Base-by-base conservation (phyloP, 805 yeast genomes). In the Yarrowia sp. region DNA sequence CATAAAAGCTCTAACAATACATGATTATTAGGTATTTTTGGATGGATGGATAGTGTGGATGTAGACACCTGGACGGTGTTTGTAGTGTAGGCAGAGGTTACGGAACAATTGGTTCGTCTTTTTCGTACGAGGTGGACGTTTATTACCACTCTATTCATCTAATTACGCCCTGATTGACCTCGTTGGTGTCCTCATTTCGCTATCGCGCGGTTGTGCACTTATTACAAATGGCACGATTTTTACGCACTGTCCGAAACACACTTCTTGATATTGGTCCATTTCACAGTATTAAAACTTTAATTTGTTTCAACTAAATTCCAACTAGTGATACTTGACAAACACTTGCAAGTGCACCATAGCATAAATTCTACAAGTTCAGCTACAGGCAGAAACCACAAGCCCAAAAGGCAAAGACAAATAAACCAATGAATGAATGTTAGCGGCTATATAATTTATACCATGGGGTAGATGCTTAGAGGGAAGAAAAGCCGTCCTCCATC, bases 401-500 rank as follows among this genome's bases (percentile, higher is more conserved):
- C n/a, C n/a, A n/a, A n/a, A n/a, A n/a, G n/a, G n/a, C n/a, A n/a
- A n/a, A n/a, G n/a, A n/a, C n/a, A n/a, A n/a, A n/a, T 27, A 9
- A 27, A 9, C 10, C 10, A 24, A 24, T 24, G 13, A 25, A 55
- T 18, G 32, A 38, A 55, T 38, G 61, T 39, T 29, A 55, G 61
- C 61, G 35, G 24, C 31, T 51, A 35, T 53, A 36, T 51, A 61
- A 39, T 51, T 51, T 21, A 51, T 61, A 35, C 33, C 35, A 18
- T 44, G 22, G 51, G 51, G 19, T 13, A 18, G 18, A 44, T 44
- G 46, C 39, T 36, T 33, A 60, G 24, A 35, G 32, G 13, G 55
- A 35, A 2, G 42, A 29, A 19, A 60, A 49, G 24, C 55, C 58
- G 12, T 44, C 46, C 12, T 66, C 69, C 38, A 68, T 55, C 9